Conservation (phyloP, 352 stramenopile species). For the Phytophthora sojae region DNA sequence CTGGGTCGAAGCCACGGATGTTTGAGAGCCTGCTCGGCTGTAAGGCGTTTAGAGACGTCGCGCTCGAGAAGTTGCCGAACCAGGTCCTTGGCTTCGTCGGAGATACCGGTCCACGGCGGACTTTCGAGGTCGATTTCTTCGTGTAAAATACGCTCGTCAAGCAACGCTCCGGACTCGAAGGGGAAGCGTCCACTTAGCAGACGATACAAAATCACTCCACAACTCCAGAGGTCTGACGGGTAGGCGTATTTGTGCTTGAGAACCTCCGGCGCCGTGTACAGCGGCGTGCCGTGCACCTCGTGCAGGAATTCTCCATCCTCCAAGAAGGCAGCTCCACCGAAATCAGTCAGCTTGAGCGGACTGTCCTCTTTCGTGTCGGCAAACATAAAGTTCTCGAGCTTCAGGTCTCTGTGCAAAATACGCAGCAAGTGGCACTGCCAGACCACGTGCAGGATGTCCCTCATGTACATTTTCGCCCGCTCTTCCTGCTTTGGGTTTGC, state of each 20-base stretch:
- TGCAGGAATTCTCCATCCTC: constrained; percentile 46
- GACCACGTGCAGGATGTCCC: constrained; percentile 81
- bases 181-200: constrained; percentile 70
- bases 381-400: constrained; percentile 87
- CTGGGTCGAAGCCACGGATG: constrained; percentile 64
- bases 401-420: constrained; percentile 80
- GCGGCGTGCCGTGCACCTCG: constrained; percentile 67
- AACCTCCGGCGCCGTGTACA: constrained; percentile 82
- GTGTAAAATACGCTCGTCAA: constrained; percentile 72
- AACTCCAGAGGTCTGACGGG: constrained; percentile 83
- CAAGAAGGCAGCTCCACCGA: constrained; percentile 74
- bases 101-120: constrained; percentile 60
- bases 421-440: constrained; percentile 80
- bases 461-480: constrained; percentile 70
- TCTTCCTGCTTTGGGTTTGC: constrained; percentile 41
- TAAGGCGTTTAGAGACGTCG: constrained; percentile 53
- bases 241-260: constrained; percentile 69
- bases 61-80: constrained; percentile 56
- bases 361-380: constrained; percentile 63
- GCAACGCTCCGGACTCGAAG: constrained; percentile 61
- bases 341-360: constrained; percentile 83
- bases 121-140: constrained; percentile 65
- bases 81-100: constrained; percentile 65
- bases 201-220: constrained; percentile 79
- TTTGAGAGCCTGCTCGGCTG: constrained; percentile 65